Conservation (phyloP, 371 early-diverging fungal species). For the Mucor plumbeus region DNA sequence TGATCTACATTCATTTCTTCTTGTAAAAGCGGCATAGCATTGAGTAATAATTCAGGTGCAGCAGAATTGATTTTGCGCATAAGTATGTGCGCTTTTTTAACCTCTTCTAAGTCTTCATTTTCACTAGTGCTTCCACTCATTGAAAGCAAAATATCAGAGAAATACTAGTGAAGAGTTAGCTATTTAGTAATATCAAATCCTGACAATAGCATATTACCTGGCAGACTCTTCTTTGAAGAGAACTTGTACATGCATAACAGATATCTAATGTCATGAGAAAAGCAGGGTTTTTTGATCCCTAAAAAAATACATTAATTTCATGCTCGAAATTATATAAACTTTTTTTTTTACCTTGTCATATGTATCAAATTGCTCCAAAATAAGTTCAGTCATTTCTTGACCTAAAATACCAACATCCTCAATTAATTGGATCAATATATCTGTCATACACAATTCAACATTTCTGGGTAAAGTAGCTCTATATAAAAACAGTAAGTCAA, state of each 20-base stretch:
- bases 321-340: neutral
- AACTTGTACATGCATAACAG: conserved; percentile 74
- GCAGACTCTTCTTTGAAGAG: conserved; percentile 88
- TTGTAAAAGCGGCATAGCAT: conserved; percentile 94
- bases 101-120: conserved; percentile 62
- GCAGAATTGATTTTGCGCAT: conserved; percentile 79
- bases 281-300: conserved; percentile 74
- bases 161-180: conserved; percentile 53
- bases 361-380: conserved; percentile 78
- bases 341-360: conserved; percentile 55
- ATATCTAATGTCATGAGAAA: conserved; percentile 84
- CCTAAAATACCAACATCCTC: conserved; percentile 77
- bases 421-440: conserved; percentile 82
- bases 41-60: conserved; percentile 80
- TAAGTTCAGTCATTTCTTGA: conserved; percentile 79
- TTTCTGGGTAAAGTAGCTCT: conserved; percentile 75
- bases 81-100: conserved; percentile 72
- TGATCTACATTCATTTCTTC: conserved; percentile 89
- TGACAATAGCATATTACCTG: conserved; percentile 56
- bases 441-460: conserved; percentile 80
- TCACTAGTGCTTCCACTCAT: conserved; percentile 51
- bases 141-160: conserved; percentile 73
- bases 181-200: too few species aligned
- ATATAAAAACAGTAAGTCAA: conserved; percentile 13
- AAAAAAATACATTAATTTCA: conserved; percentile 7